These are phyloP conservation scores for Sporisorium iseilematis-ciliati DNA, from an alignment of 1,284 basidiomycete species.

Conservation along the genomic window DNA sequence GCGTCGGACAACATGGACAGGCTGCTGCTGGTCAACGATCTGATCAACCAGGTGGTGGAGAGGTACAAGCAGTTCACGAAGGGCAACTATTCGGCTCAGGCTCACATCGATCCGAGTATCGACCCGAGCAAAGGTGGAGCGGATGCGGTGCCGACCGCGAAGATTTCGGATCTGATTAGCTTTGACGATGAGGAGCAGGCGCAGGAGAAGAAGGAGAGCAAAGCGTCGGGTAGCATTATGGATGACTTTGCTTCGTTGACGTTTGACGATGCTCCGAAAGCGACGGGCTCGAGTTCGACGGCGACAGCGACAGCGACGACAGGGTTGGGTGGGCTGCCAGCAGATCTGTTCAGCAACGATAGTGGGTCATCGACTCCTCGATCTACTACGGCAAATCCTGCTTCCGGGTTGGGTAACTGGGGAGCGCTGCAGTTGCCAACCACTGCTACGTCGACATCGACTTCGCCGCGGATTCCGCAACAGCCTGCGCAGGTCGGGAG, in stretches of 20 bases:
- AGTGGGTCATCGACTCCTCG: conserved; percentile 29
- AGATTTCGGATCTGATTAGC: conserved; percentile 65
- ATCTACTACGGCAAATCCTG: conserved; percentile 23
- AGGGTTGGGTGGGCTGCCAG: conserved; percentile 35
- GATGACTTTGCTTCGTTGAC: conserved; percentile 66
- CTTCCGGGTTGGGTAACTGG: conserved; percentile 52
- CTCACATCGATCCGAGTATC: conserved; percentile 73
- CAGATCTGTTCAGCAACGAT: conserved; percentile 43
- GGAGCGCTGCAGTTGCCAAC: conserved; percentile 59
- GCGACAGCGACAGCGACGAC: conserved; percentile 1
- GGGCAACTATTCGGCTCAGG: conserved; percentile 81
- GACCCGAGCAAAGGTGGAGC: conserved; percentile 61
- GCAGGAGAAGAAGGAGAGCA: not conserved
- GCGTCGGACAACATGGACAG: conserved; percentile 80
- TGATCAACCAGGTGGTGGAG: conserved; percentile 90
- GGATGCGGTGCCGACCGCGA: conserved; percentile 65
- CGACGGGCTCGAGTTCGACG: not conserved
- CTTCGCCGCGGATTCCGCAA: conserved; percentile 33
- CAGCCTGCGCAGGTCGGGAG: not conserved
- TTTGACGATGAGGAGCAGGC: conserved; percentile 61
- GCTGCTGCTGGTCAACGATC: conserved; percentile 94
- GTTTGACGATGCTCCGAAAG: conserved; percentile 43
- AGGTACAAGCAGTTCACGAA: conserved; percentile 92
- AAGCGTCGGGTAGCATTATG: conserved; percentile 27
- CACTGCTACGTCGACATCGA: conserved; percentile 41